These are phyloP conservation scores for Boletus bicolor DNA, from an alignment of 768 basidiomycete species.

Conservation along the genomic window DNA sequence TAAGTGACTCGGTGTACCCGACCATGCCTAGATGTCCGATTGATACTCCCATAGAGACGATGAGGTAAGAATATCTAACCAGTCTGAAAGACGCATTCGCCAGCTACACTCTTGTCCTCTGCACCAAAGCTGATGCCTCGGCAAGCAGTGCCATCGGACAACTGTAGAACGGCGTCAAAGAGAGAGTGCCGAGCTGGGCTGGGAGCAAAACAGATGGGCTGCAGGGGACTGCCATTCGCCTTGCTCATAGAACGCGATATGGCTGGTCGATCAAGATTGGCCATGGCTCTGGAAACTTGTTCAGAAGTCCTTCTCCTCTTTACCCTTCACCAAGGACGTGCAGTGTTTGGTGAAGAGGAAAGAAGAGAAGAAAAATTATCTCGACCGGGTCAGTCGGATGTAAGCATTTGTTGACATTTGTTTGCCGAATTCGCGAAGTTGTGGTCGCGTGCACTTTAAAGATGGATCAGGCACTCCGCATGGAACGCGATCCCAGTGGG, in stretches of 20 bases:
- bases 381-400: not conserved
- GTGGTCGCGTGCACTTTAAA: not conserved
- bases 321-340: constrained; percentile 41
- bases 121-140: constrained; percentile 94
- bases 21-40: constrained; percentile 78
- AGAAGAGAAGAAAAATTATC: constrained; percentile 34
- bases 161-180: constrained; percentile 75
- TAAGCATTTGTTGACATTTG: constrained; percentile 21
- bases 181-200: constrained; percentile 19
- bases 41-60: constrained; percentile 11
- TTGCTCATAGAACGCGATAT: constrained; percentile 45
- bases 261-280: constrained; percentile 36
- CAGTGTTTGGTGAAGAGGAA: constrained; percentile 49
- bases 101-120: constrained; percentile 83
- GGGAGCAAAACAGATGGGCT: constrained; percentile 35
- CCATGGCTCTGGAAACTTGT: constrained; percentile 13
- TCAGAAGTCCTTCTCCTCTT: constrained; percentile 38
- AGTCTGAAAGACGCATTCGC: constrained; percentile 99
- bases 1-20: constrained; percentile 96
- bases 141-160: constrained; percentile 85
- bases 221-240: constrained; percentile 32
- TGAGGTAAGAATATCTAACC: constrained; percentile 51
- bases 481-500: not conserved
- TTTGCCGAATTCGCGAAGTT: constrained; percentile 15
- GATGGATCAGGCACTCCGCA: not conserved